Evolutionary conservation across 2,329 filamentous ascomycete species (phyloP), one percentile per base, ranked within the genome.

Genomic region (Claviceps paspali): DNA sequence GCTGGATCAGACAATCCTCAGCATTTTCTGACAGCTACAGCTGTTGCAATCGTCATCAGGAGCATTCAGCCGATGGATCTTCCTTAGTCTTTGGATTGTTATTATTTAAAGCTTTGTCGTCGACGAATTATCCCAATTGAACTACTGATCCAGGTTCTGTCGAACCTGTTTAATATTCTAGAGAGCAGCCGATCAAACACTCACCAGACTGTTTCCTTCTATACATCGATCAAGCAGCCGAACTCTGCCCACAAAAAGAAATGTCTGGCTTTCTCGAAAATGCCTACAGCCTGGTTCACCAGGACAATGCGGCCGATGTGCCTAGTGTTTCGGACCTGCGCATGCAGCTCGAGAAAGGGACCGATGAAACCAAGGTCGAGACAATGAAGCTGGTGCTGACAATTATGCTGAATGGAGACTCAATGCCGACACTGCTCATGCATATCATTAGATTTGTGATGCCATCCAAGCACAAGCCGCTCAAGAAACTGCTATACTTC

Each of bases 381-480:
- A 94, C 86, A 42, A 92, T 92, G 85, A 92, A 91, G 76, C 82
- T 78, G 65, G 86, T 98, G 58, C 67, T 96, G 56, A 93, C 84
- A 45, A 77, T 95, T 56, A 96, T 98, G 91, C 76, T 98, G 54
- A 96, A 96, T 59, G 91, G 91, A 49, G 88, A 98, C 56, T 79
- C 91, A 29, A 91, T 98, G 80, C 82, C 87, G 19, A 79, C 86
- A 49, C 71, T 98, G 15, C 77, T 98, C 50, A 98, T 98, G 91
- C 91, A 96, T 66, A 98, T 98, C 55, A 98, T 98, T 60, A 85
- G 91, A 59, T 98, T 98, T 59, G 87, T 98, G 51, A 98, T 98
- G 91, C 91, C 91, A 11, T 94, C 86, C 45, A 95, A 92, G 67
- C 85, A 82, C 62, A 98, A 98, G 67, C 68, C 81, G 29, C 68